Evolutionary conservation across 2,329 filamentous ascomycete genomes (phyloP).

Genomic region (Onygenales sp.): DNA sequence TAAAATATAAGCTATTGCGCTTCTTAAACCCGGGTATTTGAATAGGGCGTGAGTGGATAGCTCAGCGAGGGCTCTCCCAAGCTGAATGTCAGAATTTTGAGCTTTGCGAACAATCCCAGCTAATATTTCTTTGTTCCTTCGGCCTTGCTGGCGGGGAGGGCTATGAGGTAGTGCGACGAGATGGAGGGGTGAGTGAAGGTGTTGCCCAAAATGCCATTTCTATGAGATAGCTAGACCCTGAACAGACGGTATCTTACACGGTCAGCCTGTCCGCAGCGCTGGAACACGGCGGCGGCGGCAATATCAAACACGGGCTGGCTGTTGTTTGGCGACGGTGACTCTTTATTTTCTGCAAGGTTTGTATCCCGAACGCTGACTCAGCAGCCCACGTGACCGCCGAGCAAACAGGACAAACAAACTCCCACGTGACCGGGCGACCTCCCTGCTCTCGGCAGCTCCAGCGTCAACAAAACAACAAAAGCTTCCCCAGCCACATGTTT

Average conservation of each 20-base stretch:
- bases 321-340: background rate
- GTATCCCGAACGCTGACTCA: background rate
- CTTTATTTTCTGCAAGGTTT: background rate
- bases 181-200: background rate
- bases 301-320: background rate
- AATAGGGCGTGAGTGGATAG: too few relatives aligned
- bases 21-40: background rate
- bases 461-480: slow-evolving; percentile 18
- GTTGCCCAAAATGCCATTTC: background rate
- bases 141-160: background rate
- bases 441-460: slow-evolving; percentile 6
- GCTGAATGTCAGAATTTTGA: background rate
- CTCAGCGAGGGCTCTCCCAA: background rate
- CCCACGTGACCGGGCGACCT: background rate
- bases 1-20: background rate
- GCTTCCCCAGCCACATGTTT: slow-evolving; percentile 33
- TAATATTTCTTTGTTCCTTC: background rate
- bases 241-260: background rate
- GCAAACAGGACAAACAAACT: slow-evolving; percentile 23
- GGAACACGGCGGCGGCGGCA: background rate
- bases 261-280: too few relatives aligned
- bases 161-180: background rate
- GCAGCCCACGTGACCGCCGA: background rate
- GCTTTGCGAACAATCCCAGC: background rate
- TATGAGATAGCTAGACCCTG: background rate